phyloP scores from a whole-genome alignment of 1,139 yeast species.

The Candida pseudoviswanathii region DNA sequence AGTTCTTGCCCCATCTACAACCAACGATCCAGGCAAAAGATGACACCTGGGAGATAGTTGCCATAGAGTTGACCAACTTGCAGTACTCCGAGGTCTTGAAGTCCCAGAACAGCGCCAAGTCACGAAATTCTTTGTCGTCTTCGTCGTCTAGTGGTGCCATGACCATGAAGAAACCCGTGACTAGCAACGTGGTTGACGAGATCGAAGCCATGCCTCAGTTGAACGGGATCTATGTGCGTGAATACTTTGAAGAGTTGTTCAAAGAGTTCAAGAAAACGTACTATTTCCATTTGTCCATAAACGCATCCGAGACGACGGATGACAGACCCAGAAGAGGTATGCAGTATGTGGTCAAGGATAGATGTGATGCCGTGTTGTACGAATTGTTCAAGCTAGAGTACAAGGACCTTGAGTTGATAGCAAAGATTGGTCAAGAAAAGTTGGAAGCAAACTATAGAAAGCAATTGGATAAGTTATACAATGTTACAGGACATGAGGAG shows the following conservation, averaged over 20 bases:
- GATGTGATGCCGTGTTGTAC: conserved; percentile 24
- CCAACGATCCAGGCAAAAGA: conserved; percentile 25
- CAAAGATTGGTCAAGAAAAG: conserved; percentile 27
- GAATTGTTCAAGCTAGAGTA: conserved; percentile 27
- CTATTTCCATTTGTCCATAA: not conserved
- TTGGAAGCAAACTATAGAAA: conserved; percentile 21
- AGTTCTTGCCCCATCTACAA: conserved; percentile 38
- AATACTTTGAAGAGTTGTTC: conserved; percentile 25
- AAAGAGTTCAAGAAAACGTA: conserved; percentile 13
- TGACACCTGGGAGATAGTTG: conserved; percentile 39
- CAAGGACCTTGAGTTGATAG: conserved; percentile 28
- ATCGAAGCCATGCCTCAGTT: conserved; percentile 32
- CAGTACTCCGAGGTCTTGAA: conserved; percentile 9
- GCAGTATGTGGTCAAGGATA: conserved; percentile 6
- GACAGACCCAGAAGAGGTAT: not conserved
- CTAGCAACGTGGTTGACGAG: conserved; percentile 12
- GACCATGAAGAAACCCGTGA: conserved; percentile 7
- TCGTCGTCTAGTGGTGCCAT: not conserved
- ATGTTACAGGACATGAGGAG: not conserved
- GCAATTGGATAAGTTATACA: conserved; percentile 3
- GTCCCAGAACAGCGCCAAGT: not conserved
- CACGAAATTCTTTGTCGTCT: not conserved
- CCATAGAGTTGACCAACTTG: conserved; percentile 26
- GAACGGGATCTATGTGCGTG: conserved; percentile 32
- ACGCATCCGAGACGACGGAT: not conserved